These are phyloP conservation scores for Pseudocercospora vitis DNA, from an alignment of 2,329 filamentous ascomycete genomes.

Conservation along the genomic window DNA sequence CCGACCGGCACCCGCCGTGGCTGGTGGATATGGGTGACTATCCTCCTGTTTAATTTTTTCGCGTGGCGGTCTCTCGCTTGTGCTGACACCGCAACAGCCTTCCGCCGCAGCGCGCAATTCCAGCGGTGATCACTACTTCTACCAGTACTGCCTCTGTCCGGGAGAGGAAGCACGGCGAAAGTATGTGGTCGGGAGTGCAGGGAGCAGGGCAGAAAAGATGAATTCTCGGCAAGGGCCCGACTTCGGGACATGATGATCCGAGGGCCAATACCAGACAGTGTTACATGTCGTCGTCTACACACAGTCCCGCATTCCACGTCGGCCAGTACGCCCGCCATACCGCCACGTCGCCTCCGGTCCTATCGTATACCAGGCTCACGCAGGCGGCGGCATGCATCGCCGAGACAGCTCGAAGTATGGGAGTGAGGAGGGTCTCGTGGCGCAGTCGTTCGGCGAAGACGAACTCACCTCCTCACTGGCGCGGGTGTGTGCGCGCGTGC, in stretches of 20 bases:
- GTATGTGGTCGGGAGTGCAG: not conserved
- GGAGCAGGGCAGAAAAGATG: not conserved
- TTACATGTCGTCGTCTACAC: too few relatives aligned
- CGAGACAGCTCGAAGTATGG: too few relatives aligned
- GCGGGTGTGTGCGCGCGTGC: not conserved
- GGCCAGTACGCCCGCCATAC: too few relatives aligned
- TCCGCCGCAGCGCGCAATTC: not conserved
- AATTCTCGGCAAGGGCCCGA: not conserved
- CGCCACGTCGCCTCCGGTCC: too few relatives aligned
- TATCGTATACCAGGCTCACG: too few relatives aligned
- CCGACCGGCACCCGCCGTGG: not conserved
- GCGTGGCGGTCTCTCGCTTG: not conserved
- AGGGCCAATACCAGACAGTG: too few relatives aligned
- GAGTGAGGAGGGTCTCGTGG: not conserved
- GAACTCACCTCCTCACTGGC: not conserved
- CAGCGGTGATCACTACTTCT: too few relatives aligned
- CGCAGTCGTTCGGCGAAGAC: conserved; percentile 1
- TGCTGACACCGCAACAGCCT: not conserved
- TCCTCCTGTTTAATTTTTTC: too few relatives aligned
- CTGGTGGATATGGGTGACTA: too few relatives aligned
- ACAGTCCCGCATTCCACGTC: too few relatives aligned
- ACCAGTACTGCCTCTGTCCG: not conserved
- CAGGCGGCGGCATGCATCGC: not conserved
- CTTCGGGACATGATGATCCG: not conserved
- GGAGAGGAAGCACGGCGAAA: not conserved